Evolutionary conservation across 768 basidiomycete genomes (phyloP), one percentile per base, ranked within the genome.

Genomic region (Mycena vulgaris): DNA sequence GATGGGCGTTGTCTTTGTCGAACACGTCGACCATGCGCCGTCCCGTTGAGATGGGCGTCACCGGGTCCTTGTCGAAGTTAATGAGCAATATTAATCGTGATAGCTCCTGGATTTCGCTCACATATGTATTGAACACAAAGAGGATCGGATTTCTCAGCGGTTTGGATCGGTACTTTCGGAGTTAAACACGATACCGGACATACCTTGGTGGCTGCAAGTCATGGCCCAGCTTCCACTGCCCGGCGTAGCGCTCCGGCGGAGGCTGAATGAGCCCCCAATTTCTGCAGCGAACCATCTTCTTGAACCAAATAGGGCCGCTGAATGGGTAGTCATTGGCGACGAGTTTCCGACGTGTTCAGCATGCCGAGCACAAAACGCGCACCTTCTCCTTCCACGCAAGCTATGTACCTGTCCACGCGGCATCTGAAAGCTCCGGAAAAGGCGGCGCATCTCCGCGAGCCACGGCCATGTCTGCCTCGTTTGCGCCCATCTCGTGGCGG

Each of bases 71-170:
- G 10, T 4, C 19, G 31, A 42, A n/a, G 4, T 33, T 10, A 6
- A 33, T 17, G 53, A 23, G 47, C 19, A 31, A 42, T 13, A 47
- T 23, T 21, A 21, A 2, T 30, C 11, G n/a, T 45, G n/a, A 5
- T 14, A 48, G 39, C 10, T 16, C 10, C 21, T 3, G 10, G 27
- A 39, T 19, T 3, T 31, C n/a, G 21, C 62, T 30, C 39, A 59
- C 68, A 58, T 58, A 45, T 30, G 55, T 51, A 27, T 69, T 69
- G 25, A 62, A 64, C 14, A 69, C 48, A 39, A 69, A 69, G 37
- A 69, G 45, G n/a, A 69, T 58, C 9, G 68, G 68, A 58, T 69
- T 35, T 21, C 67, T 68, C n/a, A n/a, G n/a, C n/a, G n/a, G n/a
- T n/a, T n/a, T n/a, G n/a, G n/a, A n/a, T n/a, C n/a, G n/a, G n/a